A percentile compares a stretch with the other conserved stretches of the same genome.
phyloP scores from a whole-genome alignment of 306 rosid genomes.

The Prunus padus region DNA sequence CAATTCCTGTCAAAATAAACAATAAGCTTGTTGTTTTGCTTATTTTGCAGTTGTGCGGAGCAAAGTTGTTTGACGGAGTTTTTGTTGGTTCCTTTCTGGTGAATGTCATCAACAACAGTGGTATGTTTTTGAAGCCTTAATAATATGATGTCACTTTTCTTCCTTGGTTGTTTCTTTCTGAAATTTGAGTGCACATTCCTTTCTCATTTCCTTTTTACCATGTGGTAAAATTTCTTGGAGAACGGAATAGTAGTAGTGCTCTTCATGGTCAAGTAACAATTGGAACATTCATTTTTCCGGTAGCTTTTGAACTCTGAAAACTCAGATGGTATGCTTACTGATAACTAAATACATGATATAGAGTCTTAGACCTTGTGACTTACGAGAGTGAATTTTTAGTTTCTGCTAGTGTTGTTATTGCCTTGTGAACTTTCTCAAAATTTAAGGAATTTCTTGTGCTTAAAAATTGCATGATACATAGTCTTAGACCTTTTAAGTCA shows the following conservation, averaged over 20 bases:
- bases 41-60: conserved; percentile 79
- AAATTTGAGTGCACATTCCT: conserved; percentile 16
- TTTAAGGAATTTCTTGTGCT: too few species aligned
- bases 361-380: too few species aligned
- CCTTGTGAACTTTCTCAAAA: too few species aligned
- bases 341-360: too few species aligned
- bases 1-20: conserved; percentile 15
- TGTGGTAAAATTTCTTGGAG: conserved; percentile 92
- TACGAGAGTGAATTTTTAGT: too few species aligned
- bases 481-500: too few species aligned
- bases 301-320: conserved; percentile 33
- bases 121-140: conserved; percentile 39
- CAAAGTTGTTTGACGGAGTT: conserved; percentile 86
- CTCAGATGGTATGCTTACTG: conserved; percentile 17
- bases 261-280: conserved; percentile 97
- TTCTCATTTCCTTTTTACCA: conserved; percentile 38
- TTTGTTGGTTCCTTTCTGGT: conserved; percentile 92
- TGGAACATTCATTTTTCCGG: conserved; percentile 98
- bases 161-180: conserved; percentile 12
- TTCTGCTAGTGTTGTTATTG: too few species aligned
- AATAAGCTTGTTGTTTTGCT: conserved; percentile 20
- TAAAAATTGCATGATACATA: too few species aligned
- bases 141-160: conserved; percentile 6
- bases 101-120: conserved; percentile 99
- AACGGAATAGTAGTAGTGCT: conserved; percentile 66